phyloP scores from a whole-genome alignment of 2,329 filamentous ascomycete species.

The Coniochaeta ligniaria region DNA sequence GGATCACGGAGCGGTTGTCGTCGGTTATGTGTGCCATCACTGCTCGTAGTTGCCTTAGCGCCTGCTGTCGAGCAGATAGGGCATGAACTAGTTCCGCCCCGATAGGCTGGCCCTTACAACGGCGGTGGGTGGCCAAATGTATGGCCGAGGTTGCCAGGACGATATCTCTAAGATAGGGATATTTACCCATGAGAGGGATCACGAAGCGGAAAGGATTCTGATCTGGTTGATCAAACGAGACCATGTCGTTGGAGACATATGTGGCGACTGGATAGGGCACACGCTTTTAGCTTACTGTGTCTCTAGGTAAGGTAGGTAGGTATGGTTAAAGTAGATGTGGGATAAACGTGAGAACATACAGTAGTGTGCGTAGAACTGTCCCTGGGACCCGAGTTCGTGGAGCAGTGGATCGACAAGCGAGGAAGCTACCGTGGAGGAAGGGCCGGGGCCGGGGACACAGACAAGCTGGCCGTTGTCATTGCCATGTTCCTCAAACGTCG shows the following conservation, averaged over 20 bases:
- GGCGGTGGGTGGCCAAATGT: slow-evolving; percentile 36
- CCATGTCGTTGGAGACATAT: slow-evolving; percentile 46
- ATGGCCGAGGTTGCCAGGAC: slow-evolving; percentile 40
- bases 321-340: background rate
- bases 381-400: slow-evolving; percentile 40
- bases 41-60: slow-evolving; percentile 30
- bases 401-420: slow-evolving; percentile 47
- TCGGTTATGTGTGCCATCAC: slow-evolving; percentile 30
- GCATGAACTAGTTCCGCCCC: slow-evolving; percentile 30
- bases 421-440: slow-evolving; percentile 3
- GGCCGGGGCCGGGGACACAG: background rate
- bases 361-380: slow-evolving; percentile 40
- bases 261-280: slow-evolving; percentile 29
- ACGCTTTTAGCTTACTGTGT: too few relatives aligned
- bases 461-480: slow-evolving; percentile 10
- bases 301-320: too few relatives aligned
- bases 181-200: slow-evolving; percentile 30
- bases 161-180: slow-evolving; percentile 37
- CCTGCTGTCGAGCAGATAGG: slow-evolving; percentile 36
- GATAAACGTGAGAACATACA: slow-evolving; percentile 28
- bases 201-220: slow-evolving; percentile 39
- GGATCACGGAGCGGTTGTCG: slow-evolving; percentile 23
- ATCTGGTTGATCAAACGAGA: slow-evolving; percentile 34
- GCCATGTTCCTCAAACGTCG: slow-evolving; percentile 3
- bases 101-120: slow-evolving; percentile 19